Evolutionary conservation across 768 basidiomycete species (phyloP).

Genomic region (Termitomyces sp.): DNA sequence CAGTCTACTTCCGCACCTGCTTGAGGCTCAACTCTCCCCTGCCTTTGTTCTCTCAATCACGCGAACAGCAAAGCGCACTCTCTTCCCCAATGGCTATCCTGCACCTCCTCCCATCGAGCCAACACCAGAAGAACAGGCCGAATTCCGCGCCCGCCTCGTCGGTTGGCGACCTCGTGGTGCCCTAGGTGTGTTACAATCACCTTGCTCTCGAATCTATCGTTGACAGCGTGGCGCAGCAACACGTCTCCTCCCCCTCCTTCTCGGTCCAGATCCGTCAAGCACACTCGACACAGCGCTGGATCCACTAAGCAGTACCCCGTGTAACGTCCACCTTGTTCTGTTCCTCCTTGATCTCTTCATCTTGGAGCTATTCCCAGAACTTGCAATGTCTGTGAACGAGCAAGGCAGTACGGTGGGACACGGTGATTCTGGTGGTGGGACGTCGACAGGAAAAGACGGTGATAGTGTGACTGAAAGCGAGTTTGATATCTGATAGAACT

Average conservation of each 20-base stretch:
- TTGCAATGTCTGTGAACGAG: slow-evolving; percentile 26
- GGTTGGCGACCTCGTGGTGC: slow-evolving; percentile 31
- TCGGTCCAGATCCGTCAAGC: slow-evolving; percentile 45
- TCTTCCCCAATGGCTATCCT: slow-evolving; percentile 91
- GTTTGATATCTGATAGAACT: not conserved
- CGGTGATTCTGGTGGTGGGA: not conserved
- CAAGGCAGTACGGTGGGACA: not conserved
- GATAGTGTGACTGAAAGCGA: not conserved
- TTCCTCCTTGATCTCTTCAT: slow-evolving; percentile 71
- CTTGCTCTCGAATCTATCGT: not conserved
- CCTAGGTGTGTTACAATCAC: slow-evolving; percentile 22
- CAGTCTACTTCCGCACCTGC: slow-evolving; percentile 66
- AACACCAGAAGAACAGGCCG: slow-evolving; percentile 66
- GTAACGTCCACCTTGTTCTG: slow-evolving; percentile 76
- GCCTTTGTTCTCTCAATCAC: slow-evolving; percentile 47
- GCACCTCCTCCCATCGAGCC: slow-evolving; percentile 70
- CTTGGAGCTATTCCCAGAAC: slow-evolving; percentile 73
- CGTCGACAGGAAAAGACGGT: not conserved
- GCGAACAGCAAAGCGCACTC: slow-evolving; percentile 54
- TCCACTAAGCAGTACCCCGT: slow-evolving; percentile 53
- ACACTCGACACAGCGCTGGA: slow-evolving; percentile 55
- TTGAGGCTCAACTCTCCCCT: slow-evolving; percentile 49
- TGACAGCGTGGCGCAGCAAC: slow-evolving; percentile 18
- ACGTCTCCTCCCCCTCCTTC: slow-evolving; percentile 41
- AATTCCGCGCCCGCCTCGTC: slow-evolving; percentile 41